These are phyloP conservation scores for Cyamopsis tetragonoloba DNA, from an alignment of 306 rosid species.

Conservation along the genomic window DNA sequence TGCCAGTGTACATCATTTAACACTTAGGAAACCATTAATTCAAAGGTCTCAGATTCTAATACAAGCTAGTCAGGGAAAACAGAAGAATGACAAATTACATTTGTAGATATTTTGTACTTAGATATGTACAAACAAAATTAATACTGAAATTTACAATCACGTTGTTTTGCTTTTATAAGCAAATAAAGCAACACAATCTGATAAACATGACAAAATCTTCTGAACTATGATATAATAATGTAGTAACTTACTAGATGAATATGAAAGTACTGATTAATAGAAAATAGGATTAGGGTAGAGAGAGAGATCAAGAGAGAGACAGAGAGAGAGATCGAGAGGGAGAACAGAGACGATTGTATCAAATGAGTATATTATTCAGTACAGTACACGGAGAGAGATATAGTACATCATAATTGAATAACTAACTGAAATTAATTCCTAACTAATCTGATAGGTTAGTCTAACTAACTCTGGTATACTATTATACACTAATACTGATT, in stretches of 20 bases:
- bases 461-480: no score
- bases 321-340: no score
- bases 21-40: background rate
- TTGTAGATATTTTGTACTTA: background rate
- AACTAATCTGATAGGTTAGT: no score
- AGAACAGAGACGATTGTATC: no score
- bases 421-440: no score
- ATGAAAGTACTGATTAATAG: slow-evolving; percentile 5
- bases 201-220: slow-evolving; percentile 26
- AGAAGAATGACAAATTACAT: background rate
- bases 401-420: no score
- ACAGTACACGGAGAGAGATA: no score
- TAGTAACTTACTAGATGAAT: slow-evolving; percentile 4
- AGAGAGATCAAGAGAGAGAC: no score
- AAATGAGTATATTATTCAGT: no score
- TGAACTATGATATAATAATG: background rate
- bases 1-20: slow-evolving; percentile 10
- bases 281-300: no score
- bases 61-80: background rate
- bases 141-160: background rate
- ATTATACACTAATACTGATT: no score
- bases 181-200: slow-evolving; percentile 14
- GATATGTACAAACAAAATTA: slow-evolving; percentile 4
- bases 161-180: background rate
- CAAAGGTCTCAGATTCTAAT: slow-evolving; percentile 13